phyloP scores from a whole-genome alignment of 2,329 filamentous ascomycete genomes.

The Fusarium begoniae region DNA sequence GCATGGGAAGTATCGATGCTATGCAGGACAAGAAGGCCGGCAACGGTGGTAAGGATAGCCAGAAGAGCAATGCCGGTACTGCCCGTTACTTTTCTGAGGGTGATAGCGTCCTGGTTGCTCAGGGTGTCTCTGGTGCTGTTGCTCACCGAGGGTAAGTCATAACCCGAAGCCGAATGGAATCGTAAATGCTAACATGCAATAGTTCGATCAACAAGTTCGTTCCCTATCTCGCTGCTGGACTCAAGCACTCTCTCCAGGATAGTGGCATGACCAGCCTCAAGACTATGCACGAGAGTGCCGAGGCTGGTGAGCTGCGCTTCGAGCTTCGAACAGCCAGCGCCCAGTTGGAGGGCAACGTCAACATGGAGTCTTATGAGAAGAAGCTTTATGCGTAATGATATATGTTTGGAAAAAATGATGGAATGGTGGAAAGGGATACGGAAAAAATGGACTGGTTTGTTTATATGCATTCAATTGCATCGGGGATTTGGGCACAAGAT shows the following conservation, averaged over 20 bases:
- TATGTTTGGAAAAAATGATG: constrained; percentile 30
- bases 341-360: constrained; percentile 95
- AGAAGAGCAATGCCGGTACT: constrained; percentile 91
- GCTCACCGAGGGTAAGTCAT: constrained; percentile 73
- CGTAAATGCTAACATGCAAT: constrained; percentile 44
- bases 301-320: constrained; percentile 82
- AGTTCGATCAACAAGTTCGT: constrained; percentile 93
- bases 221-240: constrained; percentile 91
- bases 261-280: constrained; percentile 84
- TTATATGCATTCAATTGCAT: constrained; percentile 35
- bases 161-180: neutral
- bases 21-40: constrained; percentile 99
- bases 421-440: constrained; percentile 25
- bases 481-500: constrained; percentile 26
- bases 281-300: constrained; percentile 79
- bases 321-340: constrained; percentile 94
- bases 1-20: constrained; percentile 98
- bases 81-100: constrained; percentile 98
- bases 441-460: constrained; percentile 22
- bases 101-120: constrained; percentile 91
- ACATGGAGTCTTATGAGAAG: constrained; percentile 99
- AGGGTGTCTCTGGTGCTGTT: constrained; percentile 91
- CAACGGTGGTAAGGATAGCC: constrained; percentile 73
- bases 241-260: constrained; percentile 98
- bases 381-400: constrained; percentile 88